A percentile compares a stretch with the other conserved stretches of the same genome.
phyloP scores from a whole-genome alignment of 345 rosid genomes.

The Citrus hindsii region DNA sequence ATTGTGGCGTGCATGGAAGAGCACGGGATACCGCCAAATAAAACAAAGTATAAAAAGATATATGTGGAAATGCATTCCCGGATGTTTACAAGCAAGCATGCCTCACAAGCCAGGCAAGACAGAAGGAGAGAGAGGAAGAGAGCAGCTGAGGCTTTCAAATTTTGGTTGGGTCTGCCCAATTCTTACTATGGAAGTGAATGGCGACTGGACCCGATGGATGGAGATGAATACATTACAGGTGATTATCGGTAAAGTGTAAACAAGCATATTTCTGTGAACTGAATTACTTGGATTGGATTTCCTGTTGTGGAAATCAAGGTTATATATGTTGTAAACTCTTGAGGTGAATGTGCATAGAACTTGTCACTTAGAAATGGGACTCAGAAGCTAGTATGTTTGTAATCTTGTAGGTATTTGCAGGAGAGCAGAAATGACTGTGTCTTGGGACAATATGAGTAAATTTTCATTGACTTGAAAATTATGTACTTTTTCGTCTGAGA shows the following conservation, averaged over 20 bases:
- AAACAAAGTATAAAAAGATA: conserved; percentile 79
- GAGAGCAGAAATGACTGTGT: too few species aligned
- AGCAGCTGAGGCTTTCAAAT: conserved; percentile 96
- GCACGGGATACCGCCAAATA: conserved; percentile 77
- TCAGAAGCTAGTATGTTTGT: neutral
- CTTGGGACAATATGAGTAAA: too few species aligned
- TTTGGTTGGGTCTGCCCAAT: conserved; percentile 93
- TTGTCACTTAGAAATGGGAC: neutral
- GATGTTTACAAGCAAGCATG: conserved; percentile 95
- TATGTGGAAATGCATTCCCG: conserved; percentile 96
- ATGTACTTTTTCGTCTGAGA: too few species aligned
- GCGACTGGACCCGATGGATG: conserved; percentile 44
- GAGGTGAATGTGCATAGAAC: neutral
- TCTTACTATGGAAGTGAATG: conserved; percentile 89
- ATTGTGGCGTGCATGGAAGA: conserved; percentile 95
- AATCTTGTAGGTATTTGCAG: too few species aligned
- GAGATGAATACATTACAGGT: conserved; percentile 10
- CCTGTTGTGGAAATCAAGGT: neutral
- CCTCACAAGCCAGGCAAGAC: conserved; percentile 79
- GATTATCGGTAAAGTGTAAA: conserved; percentile 5
- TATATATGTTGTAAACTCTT: neutral
- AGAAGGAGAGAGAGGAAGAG: conserved; percentile 77
- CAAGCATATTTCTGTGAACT: neutral
- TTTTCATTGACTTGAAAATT: too few species aligned
- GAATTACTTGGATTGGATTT: neutral